phyloP scores from a whole-genome alignment of 140 eudicot genomes.

The Oenanthe javanica region DNA sequence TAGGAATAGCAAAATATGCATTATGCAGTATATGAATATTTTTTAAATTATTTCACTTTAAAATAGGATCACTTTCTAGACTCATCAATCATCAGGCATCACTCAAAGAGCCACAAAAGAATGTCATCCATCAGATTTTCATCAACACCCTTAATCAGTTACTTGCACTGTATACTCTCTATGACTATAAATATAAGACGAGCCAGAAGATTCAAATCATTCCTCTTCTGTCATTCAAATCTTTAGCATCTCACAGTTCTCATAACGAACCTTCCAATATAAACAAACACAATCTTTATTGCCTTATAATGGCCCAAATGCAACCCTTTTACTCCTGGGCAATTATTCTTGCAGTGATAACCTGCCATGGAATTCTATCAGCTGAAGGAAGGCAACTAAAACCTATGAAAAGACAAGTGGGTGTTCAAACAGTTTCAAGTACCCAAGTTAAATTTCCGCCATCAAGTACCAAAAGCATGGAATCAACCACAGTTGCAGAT shows the following conservation, averaged over 20 bases:
- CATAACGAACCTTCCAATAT: constrained; percentile 1
- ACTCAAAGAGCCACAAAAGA: constrained; percentile 16
- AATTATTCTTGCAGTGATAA: constrained; percentile 26
- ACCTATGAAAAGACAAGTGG: constrained; percentile 17
- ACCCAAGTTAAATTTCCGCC: background rate
- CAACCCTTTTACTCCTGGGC: constrained; percentile 3
- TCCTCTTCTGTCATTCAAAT: constrained; percentile 18
- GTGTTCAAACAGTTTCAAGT: background rate
- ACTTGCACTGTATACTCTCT: constrained; percentile 14
- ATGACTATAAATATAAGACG: constrained; percentile 42
- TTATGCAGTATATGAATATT: background rate
- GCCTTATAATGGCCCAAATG: constrained; percentile 33
- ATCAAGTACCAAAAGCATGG: background rate
- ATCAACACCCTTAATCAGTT: constrained; percentile 7
- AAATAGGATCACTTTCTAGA: background rate
- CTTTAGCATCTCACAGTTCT: background rate
- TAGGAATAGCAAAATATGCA: background rate
- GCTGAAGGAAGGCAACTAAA: constrained; percentile 37
- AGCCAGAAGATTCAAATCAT: constrained; percentile 23
- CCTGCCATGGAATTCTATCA: constrained; percentile 17
- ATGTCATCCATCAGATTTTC: constrained; percentile 4
- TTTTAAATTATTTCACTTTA: background rate
- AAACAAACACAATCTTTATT: background rate
- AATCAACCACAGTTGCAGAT: constrained; percentile 14
- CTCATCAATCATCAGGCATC: background rate